These are phyloP conservation scores for Nidularia sp. DNA, from an alignment of 768 basidiomycete genomes.

Conservation along the genomic window DNA sequence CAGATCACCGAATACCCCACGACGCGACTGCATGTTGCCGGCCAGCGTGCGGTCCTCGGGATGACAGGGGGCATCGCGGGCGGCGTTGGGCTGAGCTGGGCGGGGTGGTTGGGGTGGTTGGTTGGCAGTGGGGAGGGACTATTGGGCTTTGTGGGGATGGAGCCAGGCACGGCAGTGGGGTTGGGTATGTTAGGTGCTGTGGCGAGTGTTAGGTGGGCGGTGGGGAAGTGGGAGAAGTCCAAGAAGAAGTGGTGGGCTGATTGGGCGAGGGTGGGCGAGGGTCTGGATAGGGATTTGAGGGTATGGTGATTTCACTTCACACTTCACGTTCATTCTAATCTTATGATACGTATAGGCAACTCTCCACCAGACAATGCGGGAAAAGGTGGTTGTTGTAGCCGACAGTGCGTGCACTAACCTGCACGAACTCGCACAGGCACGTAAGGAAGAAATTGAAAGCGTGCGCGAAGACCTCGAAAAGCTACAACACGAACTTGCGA, in stretches of 20 bases:
- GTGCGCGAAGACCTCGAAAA: conserved; percentile 38
- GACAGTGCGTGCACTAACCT: conserved; percentile 44
- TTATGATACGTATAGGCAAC: conserved; percentile 30
- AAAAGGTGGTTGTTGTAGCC: conserved; percentile 53
- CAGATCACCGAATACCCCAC: conserved; percentile 58
- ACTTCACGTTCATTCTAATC: background rate
- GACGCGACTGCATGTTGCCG: conserved; percentile 56
- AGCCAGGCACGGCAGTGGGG: conserved; percentile 56
- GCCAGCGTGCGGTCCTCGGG: conserved; percentile 51
- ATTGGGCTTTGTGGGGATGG: conserved; percentile 34
- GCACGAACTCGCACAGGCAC: conserved; percentile 30
- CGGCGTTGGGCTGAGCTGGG: conserved; percentile 56
- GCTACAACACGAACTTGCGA: conserved; percentile 30
- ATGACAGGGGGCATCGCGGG: conserved; percentile 43
- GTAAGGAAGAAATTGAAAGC: conserved; percentile 39
- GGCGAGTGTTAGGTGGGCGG: conserved; percentile 54
- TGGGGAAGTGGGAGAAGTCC: conserved; percentile 65
- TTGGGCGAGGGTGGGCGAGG: conserved; percentile 56
- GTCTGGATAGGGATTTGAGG: conserved; percentile 61
- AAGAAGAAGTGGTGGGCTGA: conserved; percentile 68
- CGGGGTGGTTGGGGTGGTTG: conserved; percentile 52
- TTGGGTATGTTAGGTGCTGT: conserved; percentile 49
- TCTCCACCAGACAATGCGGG: conserved; percentile 39
- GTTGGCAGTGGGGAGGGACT: conserved; percentile 34
- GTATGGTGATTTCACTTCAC: conserved; percentile 25